Base-by-base conservation (phyloP, 2,329 filamentous ascomycete species). In the Canariomyces notabilis region DNA sequence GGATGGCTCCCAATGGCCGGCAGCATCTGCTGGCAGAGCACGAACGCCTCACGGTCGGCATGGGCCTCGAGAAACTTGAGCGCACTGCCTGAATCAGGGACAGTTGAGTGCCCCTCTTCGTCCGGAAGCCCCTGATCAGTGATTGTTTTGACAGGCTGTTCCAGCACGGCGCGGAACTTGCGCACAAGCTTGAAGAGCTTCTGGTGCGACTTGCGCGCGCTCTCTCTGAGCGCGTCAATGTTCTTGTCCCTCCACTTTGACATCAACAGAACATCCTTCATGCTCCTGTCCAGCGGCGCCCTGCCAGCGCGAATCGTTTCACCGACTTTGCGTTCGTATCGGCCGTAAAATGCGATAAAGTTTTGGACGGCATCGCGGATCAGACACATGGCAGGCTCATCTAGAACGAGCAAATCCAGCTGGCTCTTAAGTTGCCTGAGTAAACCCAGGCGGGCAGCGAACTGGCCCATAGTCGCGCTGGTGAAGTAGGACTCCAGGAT, bases 201-300 rank as follows among this genome's bases (percentile, higher is more conserved):
- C 59, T 85, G 81, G 61, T 98, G 93, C 16, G 90, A 96, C 50
- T 84, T 85, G 58, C 85, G 84, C 1, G 93, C 89, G 64, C 91
- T 97, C 61, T 96, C 89, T 55, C 84, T 80, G 14, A 98, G 71
- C 1, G 89, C 87, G 38, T 85, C 84, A 51, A 98, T 94, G 59
- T 97, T 98, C 18, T 88, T 95, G 57, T 98, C 93, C 64, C 95
- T 96, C 94, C 94, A 98, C 65, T 89, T 96, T 6, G 90, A 89
- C 57, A 98, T 72, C 42, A 95, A 80, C 14, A 98, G 77, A n/a
- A 96, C 83, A 57, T 97, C 87, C 62, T 86, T 91, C 76, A 97
- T 88, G 47, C 89, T 82, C 66, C 89, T 95, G 64, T 97, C 91
- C n/a, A 97, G 75, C 0, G 77, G 74, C 6, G 74, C 70, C 45